Evolutionary conservation across 2,329 filamentous ascomycete species (phyloP).

Genomic region (Alternaria arbusti): DNA sequence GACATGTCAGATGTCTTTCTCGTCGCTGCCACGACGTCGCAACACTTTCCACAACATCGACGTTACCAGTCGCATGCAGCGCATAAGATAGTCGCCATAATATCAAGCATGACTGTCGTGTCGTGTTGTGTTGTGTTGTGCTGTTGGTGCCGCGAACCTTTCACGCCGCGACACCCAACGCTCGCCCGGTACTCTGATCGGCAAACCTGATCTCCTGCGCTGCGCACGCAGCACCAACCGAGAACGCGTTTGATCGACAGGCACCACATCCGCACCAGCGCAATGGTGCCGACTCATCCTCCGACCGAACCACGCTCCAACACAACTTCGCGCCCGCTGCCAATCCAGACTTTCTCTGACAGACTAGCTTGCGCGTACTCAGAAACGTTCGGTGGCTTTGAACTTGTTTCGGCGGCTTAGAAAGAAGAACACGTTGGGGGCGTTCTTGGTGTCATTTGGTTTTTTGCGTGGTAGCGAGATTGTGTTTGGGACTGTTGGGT

Average conservation of each 20-base stretch:
- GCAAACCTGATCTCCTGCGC: constrained; percentile 10
- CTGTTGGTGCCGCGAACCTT: not conserved
- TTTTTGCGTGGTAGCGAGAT: constrained; percentile 1
- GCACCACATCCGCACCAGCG: constrained; percentile 6
- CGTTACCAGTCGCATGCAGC: not conserved
- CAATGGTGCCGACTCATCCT: not conserved
- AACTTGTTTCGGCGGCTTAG: not conserved
- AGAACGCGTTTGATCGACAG: constrained; percentile 11
- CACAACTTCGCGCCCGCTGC: not conserved
- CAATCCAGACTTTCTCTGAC: not conserved
- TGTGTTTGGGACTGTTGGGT: not conserved
- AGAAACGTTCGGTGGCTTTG: not conserved
- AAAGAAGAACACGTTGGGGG: not conserved
- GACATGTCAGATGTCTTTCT: not conserved
- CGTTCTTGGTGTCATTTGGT: not conserved
- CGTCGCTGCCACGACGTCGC: not conserved
- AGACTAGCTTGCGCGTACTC: not conserved
- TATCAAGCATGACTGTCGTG: not conserved
- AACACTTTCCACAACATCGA: not conserved
- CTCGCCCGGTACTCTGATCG: not conserved
- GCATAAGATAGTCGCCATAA: not conserved
- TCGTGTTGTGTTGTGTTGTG: not conserved
- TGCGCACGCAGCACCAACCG: not conserved
- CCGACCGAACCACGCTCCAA: not conserved
- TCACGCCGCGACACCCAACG: not conserved